A percentile compares a stretch with the other conserved stretches of the same genome.
phyloP scores from a whole-genome alignment of 1,284 basidiomycete species.

The Puccinia triticina region DNA sequence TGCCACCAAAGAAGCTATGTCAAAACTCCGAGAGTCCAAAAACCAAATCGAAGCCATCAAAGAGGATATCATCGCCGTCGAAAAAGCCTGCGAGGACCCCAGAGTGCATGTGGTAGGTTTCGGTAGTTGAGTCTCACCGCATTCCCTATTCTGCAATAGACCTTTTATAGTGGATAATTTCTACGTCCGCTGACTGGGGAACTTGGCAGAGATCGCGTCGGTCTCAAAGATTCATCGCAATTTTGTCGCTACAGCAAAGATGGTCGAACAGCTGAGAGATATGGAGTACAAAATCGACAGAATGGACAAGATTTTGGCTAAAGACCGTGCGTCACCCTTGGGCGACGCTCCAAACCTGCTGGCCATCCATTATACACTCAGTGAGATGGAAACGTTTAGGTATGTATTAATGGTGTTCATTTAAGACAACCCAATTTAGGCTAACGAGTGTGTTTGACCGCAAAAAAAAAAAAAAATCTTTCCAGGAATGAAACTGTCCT shows the following conservation, averaged over 20 bases:
- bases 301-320: slow-evolving; percentile 75
- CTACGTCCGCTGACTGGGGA: slow-evolving; percentile 13
- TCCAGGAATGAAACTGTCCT: slow-evolving; percentile 42
- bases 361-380: slow-evolving; percentile 84
- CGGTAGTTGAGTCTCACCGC: slow-evolving; percentile 64
- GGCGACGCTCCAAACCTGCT: slow-evolving; percentile 86
- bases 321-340: slow-evolving; percentile 71
- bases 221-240: slow-evolving; percentile 94
- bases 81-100: slow-evolving; percentile 75
- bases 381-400: slow-evolving; percentile 85
- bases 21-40: slow-evolving; percentile 79
- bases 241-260: slow-evolving; percentile 91
- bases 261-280: slow-evolving; percentile 85
- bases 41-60: slow-evolving; percentile 81
- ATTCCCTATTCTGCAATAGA: background rate
- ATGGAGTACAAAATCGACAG: slow-evolving; percentile 82
- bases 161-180: background rate
- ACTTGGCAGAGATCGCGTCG: slow-evolving; percentile 62
- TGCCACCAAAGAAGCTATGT: slow-evolving; percentile 82
- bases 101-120: slow-evolving; percentile 72
- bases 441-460: background rate
- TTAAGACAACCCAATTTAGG: no score
- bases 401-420: slow-evolving; percentile 64
- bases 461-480: background rate
- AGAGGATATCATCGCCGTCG: slow-evolving; percentile 88